Percentiles rank a stretch among this genome's conserved stretches.
Evolutionary conservation across 305 asterid species (phyloP).

Genomic region (Plantago lanceolata): DNA sequence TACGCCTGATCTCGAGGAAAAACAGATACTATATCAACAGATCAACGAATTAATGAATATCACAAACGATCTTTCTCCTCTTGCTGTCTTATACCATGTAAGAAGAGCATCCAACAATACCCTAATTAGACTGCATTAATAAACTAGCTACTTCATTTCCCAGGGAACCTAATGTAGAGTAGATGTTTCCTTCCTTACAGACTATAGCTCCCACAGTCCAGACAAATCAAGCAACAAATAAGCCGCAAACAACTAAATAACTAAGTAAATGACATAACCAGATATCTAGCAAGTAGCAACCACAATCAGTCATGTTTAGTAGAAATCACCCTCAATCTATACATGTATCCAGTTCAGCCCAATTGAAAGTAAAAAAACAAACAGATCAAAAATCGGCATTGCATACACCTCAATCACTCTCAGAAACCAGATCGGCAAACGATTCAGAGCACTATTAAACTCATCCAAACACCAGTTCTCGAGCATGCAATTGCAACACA

Average conservation of each 20-base stretch:
- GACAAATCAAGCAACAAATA: not conserved
- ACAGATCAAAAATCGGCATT: not conserved
- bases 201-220: not conserved
- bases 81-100: not conserved
- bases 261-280: too few relatives aligned
- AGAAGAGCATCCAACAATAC: conserved; percentile 9
- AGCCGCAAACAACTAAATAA: not conserved
- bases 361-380: too few relatives aligned
- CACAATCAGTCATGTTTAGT: not conserved
- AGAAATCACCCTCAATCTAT: not conserved
- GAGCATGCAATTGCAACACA: not conserved
- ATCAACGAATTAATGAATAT: conserved; percentile 15
- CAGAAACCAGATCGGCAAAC: not conserved
- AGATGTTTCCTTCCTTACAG: not conserved
- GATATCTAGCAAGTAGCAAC: not conserved
- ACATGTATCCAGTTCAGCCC: not conserved
- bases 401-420: not conserved
- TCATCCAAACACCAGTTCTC: not conserved
- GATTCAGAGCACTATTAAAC: not conserved
- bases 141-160: not conserved
- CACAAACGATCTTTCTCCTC: not conserved
- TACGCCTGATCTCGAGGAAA: not conserved
- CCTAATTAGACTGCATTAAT: conserved; percentile 5
- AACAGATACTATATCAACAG: not conserved
- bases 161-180: not conserved